Evolutionary conservation across 2,329 filamentous ascomycete genomes (phyloP).

Genomic region (Pseudocercospora fijiensis): DNA sequence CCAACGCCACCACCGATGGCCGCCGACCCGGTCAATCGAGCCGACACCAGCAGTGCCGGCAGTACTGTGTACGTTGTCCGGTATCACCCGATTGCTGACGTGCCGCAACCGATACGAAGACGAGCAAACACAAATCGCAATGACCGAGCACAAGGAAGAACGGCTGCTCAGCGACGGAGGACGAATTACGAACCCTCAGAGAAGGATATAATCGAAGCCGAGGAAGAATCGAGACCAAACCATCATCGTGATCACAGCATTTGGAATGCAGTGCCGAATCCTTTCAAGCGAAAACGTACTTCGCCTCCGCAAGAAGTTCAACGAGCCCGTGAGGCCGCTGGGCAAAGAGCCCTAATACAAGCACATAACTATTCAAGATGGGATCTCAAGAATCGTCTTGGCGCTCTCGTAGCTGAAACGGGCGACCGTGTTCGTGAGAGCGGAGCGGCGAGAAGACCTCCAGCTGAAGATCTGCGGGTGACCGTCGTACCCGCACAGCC

Average conservation of each 20-base stretch:
- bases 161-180: constrained; percentile 7
- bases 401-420: constrained; percentile 50
- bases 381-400: constrained; percentile 47
- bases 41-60: constrained; percentile 61
- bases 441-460: constrained; percentile 38
- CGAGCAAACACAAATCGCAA: constrained; percentile 24
- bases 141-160: constrained; percentile 20
- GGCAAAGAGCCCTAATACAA: constrained; percentile 36
- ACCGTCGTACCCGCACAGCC: constrained; percentile 62
- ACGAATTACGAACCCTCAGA: constrained; percentile 18
- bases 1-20: constrained; percentile 48
- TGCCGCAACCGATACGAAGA: constrained; percentile 41
- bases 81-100: constrained; percentile 56
- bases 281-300: constrained; percentile 58
- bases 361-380: constrained; percentile 47
- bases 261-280: constrained; percentile 56
- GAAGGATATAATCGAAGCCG: constrained; percentile 31
- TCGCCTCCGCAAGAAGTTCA: constrained; percentile 62
- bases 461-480: constrained; percentile 52
- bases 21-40: constrained; percentile 58
- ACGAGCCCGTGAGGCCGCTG: constrained; percentile 43
- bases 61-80: constrained; percentile 65
- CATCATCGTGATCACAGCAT: constrained; percentile 36
- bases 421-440: constrained; percentile 46
- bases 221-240: constrained; percentile 28